Base-by-base conservation (phyloP, 1,139 yeast genomes). In the Yamadazyma songkhlaensis region DNA sequence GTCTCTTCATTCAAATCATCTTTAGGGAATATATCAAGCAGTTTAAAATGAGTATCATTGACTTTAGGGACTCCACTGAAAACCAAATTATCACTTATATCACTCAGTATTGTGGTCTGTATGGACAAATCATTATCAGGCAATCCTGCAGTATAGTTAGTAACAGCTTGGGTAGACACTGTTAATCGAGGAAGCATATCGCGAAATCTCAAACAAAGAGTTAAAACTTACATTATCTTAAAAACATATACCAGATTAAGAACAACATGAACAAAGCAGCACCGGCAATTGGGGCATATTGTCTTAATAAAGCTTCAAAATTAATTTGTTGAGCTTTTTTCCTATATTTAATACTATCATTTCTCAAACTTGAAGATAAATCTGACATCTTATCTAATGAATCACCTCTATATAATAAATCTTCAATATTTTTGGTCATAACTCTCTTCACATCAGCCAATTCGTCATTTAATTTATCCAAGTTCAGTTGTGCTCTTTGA, bases 371-470 rank as follows among this genome's bases (percentile, higher is more conserved):
- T 14, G 84, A 79, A 25, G 96, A 86, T 56, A 92, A 72, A 57
- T 92, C 97, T 45, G 89, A 81, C 95, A 92, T 87, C 47, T 79
- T 82, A 60, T 92, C 97, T 50, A 92, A 74, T 10, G 92, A 84
- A 55, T 92, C 97, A 9, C 99, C 99, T 54, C 99, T 76, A 62
- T 92, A 90, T 33, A 92, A 72, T 51, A 92, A 68, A 59, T 92
- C 98, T 58, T 92, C 97, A 41, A 92, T 92, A 60, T 92, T 92
- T 53, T 90, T 90, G 41, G 96, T 88, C 96, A 92, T 87, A 42
- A 92, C 95, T 50, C 86, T 81, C 50, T 92, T 89, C 35, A 94
- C 98, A 52, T 94, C 98, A 36, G 86, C 89, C 49, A 92, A 71
- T 53, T 94, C 98, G 36, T 79, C 77, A 60, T 90, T 89, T 49